Base-by-base conservation (phyloP, 2,329 filamentous ascomycete species). In the Aquanectria penicillioides region DNA sequence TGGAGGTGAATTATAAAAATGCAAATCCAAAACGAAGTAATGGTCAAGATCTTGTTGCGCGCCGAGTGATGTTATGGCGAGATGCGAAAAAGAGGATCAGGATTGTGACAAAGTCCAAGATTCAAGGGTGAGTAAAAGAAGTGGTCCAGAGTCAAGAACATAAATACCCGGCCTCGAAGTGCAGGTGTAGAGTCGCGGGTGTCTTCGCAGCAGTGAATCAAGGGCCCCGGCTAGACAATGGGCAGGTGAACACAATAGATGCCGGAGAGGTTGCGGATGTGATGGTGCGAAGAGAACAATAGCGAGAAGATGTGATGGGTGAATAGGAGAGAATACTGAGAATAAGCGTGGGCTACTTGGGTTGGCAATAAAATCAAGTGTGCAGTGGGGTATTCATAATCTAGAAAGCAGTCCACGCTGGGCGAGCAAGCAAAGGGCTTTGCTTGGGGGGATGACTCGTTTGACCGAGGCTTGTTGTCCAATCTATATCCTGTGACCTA, bases 401-500 rank as follows among this genome's bases (percentile, higher is more conserved):
- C 18, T 37, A 11, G 12, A 46, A 9, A 33, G 13, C n/a, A 17
- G 17, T 6, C 41, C 15, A 12, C 17, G 41, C 13, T 17, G n/a
- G 41, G 26, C 17, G 37, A 37, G 53, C 53, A 57, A 57, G 17
- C 37, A 46, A 25, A 18, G 40, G 31, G 40, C 23, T 28, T 49
- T n/a, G n/a, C n/a, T n/a, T n/a, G n/a, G 37, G 18, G 20, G 28
- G 20, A 23, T 38, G 31, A 23, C 33, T 23, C 13, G 54, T 51
- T 37, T 51, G n/a, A 18, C 38, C 31, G 31, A 10, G 33, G 6
- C 26, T 37, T 51, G 40, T 51, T 50, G 47, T 36, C 46, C n/a
- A n/a, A n/a, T 50, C 18, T 28, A 9, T 22, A 40, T 40, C 54
- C 47, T 40, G 54, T 57, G 54, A 51, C 37, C 23, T 22, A 29